Base-by-base conservation (phyloP, 2,329 filamentous ascomycete species). In the Calycina marina region DNA sequence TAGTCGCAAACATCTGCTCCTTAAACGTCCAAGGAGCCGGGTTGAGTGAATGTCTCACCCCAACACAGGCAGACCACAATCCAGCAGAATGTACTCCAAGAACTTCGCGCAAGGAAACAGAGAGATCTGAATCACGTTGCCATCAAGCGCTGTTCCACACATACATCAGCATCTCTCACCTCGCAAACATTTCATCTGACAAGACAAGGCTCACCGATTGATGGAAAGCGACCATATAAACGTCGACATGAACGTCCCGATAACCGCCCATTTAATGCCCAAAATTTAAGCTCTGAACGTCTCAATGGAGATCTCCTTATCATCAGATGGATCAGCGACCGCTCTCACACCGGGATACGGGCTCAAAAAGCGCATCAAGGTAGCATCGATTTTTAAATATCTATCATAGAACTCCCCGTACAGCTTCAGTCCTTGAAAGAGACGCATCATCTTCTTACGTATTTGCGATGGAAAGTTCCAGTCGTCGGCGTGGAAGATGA, bases 381-480 rank as follows among this genome's bases (percentile, higher is more conserved):
- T 51, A 34, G 58, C 58, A 30, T 61, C 57, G 30, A 59, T 50
- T 20, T 56, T 45, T 32, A 61, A 38, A 38, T 61, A 58, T 5
- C 57, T 53, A 30, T 56, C 57, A 31, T 59, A 61, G 18, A 51
- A 52, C 5, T 56, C 52, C 4, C 58, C 58, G 37, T 61, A 62
- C 1, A 41, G 30, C 37, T 62, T 58, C 1, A 48, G 50, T 0
- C 58, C 59, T 8, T 50, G 38, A 2, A 62, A 40, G 1, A 61
- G 47, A n/a, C 43, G 44, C 32, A 45, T 40, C 55, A 62, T 59
- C 12, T 56, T 56, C n/a, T 51, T 50, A 14, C 56, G 47, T 57
- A 60, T 61, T 4, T 58, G 55, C 2, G 51, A 42, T 0, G 59
- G 59, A 24, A 62, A 61, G 41, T 61, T 60, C 56, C 57, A 60